These are phyloP conservation scores for Penicillium cataractarum DNA, from an alignment of 495 filamentous ascomycete species.

Conservation along the genomic window DNA sequence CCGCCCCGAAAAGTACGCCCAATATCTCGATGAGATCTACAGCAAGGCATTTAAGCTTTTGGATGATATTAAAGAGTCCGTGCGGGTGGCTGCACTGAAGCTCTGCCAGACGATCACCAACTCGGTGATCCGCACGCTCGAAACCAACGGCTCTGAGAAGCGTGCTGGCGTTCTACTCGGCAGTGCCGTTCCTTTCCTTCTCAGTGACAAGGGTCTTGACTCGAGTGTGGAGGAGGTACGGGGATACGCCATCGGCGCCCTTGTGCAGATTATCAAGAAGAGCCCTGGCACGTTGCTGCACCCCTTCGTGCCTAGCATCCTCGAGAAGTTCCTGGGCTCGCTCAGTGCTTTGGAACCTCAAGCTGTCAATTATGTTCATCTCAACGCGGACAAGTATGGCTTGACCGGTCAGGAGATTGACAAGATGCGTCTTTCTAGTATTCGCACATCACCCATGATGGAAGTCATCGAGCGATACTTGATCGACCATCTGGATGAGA, in stretches of 20 bases:
- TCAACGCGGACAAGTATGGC: constrained; percentile 85
- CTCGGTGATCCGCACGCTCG: constrained; percentile 81
- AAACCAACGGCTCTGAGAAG: constrained; percentile 73
- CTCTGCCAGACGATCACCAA: constrained; percentile 82
- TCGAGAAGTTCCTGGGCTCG: constrained; percentile 77
- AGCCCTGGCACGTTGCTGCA: constrained; percentile 69
- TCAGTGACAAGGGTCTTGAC: constrained; percentile 87
- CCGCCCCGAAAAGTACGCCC: constrained; percentile 75
- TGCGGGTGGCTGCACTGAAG: constrained; percentile 76
- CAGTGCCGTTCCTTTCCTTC: constrained; percentile 83
- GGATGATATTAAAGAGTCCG: constrained; percentile 93
- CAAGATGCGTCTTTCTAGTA: constrained; percentile 74
- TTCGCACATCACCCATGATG: constrained; percentile 85
- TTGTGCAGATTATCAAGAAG: constrained; percentile 87
- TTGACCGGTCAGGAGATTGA: constrained; percentile 83
- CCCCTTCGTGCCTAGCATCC: constrained; percentile 78
- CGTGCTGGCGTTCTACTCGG: constrained; percentile 75
- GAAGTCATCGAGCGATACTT: constrained; percentile 91
- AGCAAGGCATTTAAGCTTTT: constrained; percentile 74
- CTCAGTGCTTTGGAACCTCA: constrained; percentile 87
- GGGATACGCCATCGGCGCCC: constrained; percentile 67
- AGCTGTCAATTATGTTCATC: constrained; percentile 86
- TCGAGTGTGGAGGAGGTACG: constrained; percentile 86
- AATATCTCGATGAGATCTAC: constrained; percentile 85
- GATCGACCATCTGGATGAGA: constrained; percentile 74